phyloP scores from a whole-genome alignment of 1,139 yeast species.

The Suhomyces choctaworum region DNA sequence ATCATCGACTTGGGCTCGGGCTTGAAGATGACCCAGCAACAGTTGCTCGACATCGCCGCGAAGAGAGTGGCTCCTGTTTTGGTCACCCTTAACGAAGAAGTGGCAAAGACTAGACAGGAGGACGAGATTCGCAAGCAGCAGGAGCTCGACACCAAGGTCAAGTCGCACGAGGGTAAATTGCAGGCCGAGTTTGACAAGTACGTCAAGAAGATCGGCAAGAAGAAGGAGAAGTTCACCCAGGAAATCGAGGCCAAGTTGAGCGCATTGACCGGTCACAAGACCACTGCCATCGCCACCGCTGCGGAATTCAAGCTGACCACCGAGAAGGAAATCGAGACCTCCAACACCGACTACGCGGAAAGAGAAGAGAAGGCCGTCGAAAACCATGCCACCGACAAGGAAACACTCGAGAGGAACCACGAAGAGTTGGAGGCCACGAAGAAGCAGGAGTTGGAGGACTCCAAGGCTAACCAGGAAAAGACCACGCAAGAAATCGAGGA shows the following conservation, averaged over 20 bases:
- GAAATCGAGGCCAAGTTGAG: conserved; percentile 41
- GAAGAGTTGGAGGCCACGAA: conserved; percentile 51
- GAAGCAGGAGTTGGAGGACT: conserved; percentile 49
- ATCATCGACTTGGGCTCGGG: conserved; percentile 57
- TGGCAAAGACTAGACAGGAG: conserved; percentile 47
- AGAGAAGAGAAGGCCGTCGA: conserved; percentile 51
- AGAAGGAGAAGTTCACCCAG: conserved; percentile 39
- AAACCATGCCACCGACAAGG: conserved; percentile 48
- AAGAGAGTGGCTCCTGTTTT: conserved; percentile 58
- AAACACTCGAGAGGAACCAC: conserved; percentile 44
- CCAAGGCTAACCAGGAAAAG: conserved; percentile 48
- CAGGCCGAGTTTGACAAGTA: conserved; percentile 44
- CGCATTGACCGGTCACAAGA: conserved; percentile 31
- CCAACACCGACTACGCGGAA: conserved; percentile 44
- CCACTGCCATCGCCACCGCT: conserved; percentile 35
- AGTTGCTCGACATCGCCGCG: conserved; percentile 57
- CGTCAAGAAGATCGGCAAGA: conserved; percentile 39
- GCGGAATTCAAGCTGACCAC: conserved; percentile 41
- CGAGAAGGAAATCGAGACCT: conserved; percentile 45
- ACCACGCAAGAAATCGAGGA: conserved; percentile 49
- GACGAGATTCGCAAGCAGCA: conserved; percentile 48
- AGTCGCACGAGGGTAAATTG: conserved; percentile 47
- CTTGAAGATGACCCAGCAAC: conserved; percentile 53
- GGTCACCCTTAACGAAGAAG: conserved; percentile 52
- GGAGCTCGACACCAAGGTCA: conserved; percentile 38